Evolutionary conservation across 1,284 basidiomycete genomes (phyloP), one percentile per base, ranked within the genome.

Genomic region (Cryptococcus depauperatus): DNA sequence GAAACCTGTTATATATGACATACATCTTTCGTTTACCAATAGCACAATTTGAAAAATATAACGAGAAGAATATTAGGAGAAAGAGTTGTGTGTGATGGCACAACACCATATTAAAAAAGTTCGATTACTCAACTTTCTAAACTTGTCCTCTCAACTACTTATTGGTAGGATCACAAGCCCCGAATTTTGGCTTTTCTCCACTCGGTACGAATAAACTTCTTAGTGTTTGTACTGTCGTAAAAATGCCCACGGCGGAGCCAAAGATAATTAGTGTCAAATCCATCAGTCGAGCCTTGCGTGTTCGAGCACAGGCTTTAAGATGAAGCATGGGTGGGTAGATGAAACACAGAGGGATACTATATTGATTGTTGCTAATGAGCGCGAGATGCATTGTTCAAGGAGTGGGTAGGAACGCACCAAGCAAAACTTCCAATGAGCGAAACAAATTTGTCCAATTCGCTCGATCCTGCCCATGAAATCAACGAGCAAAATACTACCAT

Each of bases 381-480:
- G 18, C 23, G 32, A n/a, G 16, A 38, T n/a, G 18, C 22, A 26
- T 23, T 19, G 21, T 37, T 21, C n/a, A n/a, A 22, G 25, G 4
- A 11, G 14, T 26, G 14, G 13, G 41, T 8, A 18, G 22, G n/a
- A 27, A 75, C 85, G 58, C 55, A 90, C 89, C 91, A 97, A 46
- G 92, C 92, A 60, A 95, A 87, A 58, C 85, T 85, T 18, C 93
- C 93, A 48, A 98, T 79, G 56, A 98, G 80, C 13, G 87, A 80
- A 13, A 98, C 93, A 66, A 97, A 97, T 73, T 97, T 97, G 75
- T 99, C 95, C 43, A 98, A 72, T 70, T 96, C 91, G 35, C 75
- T 77, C 18, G 91, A 90, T 13, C 93, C 93, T 5, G 77, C 73
- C 80, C 83, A 92, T 47, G 85, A 86, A 49, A 95, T 72, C 19